Conservation (phyloP, 345 rosid species). For the Corchorus capsularis region DNA sequence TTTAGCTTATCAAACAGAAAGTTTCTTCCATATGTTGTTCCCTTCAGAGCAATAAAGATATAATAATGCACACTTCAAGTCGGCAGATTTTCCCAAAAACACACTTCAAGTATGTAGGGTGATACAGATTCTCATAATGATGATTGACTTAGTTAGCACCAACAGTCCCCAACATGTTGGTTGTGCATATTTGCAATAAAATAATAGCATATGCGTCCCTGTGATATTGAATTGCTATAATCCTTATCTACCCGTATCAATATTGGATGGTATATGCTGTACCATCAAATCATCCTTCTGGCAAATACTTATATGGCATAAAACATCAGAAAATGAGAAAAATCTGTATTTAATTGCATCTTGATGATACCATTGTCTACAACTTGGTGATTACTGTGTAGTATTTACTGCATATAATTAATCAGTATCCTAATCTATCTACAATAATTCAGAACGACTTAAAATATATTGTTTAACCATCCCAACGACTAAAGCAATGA, state of each 20-base stretch:
- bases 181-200: no score
- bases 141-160: no score
- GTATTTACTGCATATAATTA: not conserved
- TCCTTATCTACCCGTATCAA: not conserved
- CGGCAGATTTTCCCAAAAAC: no score
- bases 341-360: not conserved
- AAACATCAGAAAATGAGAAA: not conserved
- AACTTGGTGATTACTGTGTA: not conserved
- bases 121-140: no score
- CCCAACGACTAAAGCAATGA: not conserved
- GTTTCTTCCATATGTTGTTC: not conserved
- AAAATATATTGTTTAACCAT: not conserved
- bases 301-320: not conserved
- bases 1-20: not conserved
- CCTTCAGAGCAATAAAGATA: not conserved
- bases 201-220: no score
- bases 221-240: no score
- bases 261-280: not conserved
- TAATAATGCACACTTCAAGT: not conserved
- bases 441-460: constrained; percentile 7
- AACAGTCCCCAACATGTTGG: no score
- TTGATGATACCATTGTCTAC: not conserved
- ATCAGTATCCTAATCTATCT: not conserved
- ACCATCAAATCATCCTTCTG: not conserved
- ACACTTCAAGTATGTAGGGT: no score